phyloP scores from a whole-genome alignment of 2,329 filamentous ascomycete genomes.

The Curvularia spicifera region DNA sequence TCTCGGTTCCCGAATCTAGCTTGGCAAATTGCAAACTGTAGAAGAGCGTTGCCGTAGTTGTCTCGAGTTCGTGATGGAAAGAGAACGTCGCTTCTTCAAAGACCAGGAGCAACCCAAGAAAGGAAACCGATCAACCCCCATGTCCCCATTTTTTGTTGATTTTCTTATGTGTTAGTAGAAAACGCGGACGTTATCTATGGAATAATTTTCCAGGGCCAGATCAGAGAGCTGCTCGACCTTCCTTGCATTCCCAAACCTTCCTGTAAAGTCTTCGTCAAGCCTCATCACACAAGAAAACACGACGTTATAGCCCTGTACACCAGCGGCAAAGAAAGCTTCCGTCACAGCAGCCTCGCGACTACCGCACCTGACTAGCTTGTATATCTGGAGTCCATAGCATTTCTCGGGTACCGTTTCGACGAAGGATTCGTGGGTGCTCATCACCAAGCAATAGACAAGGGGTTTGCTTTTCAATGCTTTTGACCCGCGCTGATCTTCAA shows the following conservation, averaged over 20 bases:
- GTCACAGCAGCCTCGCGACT: constrained; percentile 40
- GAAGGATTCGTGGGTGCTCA: constrained; percentile 33
- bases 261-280: constrained; percentile 31
- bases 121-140: neutral
- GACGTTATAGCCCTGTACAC: constrained; percentile 41
- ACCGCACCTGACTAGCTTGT: constrained; percentile 42
- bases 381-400: constrained; percentile 33
- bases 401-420: constrained; percentile 20
- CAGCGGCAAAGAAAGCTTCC: constrained; percentile 39
- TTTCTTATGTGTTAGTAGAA: constrained; percentile 37
- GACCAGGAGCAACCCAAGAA: neutral
- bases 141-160: neutral
- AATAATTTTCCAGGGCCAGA: constrained; percentile 28
- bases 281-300: constrained; percentile 43
- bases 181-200: constrained; percentile 29
- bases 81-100: neutral
- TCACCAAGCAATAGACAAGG: constrained; percentile 37
- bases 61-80: neutral
- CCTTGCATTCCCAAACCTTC: constrained; percentile 23
- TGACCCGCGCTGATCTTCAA: constrained; percentile 39
- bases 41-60: neutral
- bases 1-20: neutral
- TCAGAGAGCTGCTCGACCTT: constrained; percentile 36
- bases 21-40: neutral
- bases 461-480: constrained; percentile 31